Percentiles rank a stretch among this genome's conserved stretches.
phyloP scores from a whole-genome alignment of 1,139 yeast species.

The Sugiyamaella japonica region DNA sequence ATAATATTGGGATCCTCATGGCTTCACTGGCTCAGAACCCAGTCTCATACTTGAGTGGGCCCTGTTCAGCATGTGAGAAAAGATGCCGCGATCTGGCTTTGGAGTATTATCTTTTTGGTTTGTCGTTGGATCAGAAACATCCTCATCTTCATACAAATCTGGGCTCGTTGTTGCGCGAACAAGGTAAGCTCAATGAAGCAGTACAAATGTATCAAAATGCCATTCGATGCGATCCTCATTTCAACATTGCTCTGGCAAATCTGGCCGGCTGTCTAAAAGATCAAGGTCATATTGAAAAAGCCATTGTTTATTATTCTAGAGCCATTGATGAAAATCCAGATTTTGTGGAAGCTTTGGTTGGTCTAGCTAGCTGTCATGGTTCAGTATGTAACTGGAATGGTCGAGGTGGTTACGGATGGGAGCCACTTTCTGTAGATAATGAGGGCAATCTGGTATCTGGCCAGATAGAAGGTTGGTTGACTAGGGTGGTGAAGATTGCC shows the following conservation, averaged over 20 bases:
- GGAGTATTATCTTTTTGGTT: slow-evolving; percentile 39
- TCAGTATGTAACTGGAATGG: slow-evolving; percentile 41
- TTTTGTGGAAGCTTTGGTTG: slow-evolving; percentile 40
- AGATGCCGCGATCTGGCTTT: slow-evolving; percentile 30
- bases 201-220: slow-evolving; percentile 39
- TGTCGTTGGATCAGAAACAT: slow-evolving; percentile 37
- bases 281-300: slow-evolving; percentile 38
- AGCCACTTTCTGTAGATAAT: slow-evolving; percentile 34
- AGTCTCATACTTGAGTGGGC: slow-evolving; percentile 14
- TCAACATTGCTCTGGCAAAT: slow-evolving; percentile 40
- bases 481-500: slow-evolving; percentile 31
- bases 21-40: slow-evolving; percentile 28
- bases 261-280: slow-evolving; percentile 40
- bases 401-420: slow-evolving; percentile 39
- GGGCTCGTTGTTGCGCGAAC: slow-evolving; percentile 40
- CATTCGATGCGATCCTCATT: slow-evolving; percentile 37
- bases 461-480: slow-evolving; percentile 35
- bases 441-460: slow-evolving; percentile 31
- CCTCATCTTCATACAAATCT: slow-evolving; percentile 42
- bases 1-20: slow-evolving; percentile 38
- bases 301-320: slow-evolving; percentile 36
- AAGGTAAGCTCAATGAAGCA: slow-evolving; percentile 37
- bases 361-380: slow-evolving; percentile 38
- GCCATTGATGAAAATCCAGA: slow-evolving; percentile 37
- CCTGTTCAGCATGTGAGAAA: slow-evolving; percentile 16